These are phyloP conservation scores for Arabis hirsuta DNA, from an alignment of 345 rosid species.

Conservation along the genomic window DNA sequence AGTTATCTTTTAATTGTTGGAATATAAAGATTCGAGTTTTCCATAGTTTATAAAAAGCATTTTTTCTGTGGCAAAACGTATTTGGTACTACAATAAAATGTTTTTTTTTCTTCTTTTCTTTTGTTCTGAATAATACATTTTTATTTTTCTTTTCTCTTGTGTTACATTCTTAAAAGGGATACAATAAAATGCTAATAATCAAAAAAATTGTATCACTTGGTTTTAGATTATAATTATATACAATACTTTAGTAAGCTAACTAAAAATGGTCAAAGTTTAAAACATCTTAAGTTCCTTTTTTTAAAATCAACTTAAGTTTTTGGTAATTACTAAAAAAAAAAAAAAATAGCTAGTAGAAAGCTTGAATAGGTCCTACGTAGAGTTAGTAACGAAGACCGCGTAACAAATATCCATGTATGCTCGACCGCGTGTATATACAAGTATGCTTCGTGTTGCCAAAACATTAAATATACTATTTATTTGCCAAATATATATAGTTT, in stretches of 20 bases:
- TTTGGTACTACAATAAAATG: no score
- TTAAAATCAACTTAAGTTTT: no score
- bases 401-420: not conserved
- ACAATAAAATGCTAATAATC: not conserved
- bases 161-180: not conserved
- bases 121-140: no score
- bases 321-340: no score
- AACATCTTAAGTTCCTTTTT: not conserved
- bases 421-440: not conserved
- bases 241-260: not conserved
- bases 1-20: no score
- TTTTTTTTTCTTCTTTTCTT: no score
- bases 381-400: not conserved
- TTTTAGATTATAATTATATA: not conserved
- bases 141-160: no score
- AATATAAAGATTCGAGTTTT: no score
- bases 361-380: not conserved
- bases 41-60: no score
- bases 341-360: not conserved
- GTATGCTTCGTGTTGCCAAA: constrained; percentile 18
- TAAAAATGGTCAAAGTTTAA: not conserved
- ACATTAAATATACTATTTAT: not conserved
- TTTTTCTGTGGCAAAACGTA: no score
- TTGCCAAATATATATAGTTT: not conserved
- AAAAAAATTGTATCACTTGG: not conserved